Percentiles rank a stretch among this genome's conserved stretches.
Conservation (phyloP, 108 stramenopile genomes). For the Cyclostephanos tholiformis region DNA sequence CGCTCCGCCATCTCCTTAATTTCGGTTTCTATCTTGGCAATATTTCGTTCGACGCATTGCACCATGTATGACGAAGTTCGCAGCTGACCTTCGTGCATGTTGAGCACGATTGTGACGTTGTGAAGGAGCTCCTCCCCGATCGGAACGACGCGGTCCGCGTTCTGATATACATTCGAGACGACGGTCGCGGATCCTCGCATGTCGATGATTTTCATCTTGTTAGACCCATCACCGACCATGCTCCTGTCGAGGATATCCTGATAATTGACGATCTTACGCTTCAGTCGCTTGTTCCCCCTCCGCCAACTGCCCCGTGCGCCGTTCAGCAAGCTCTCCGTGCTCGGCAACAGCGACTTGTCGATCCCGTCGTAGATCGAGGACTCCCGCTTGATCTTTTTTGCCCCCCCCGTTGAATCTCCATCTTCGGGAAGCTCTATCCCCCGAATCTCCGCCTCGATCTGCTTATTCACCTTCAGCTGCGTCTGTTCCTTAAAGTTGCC, state of each 20-base stretch:
- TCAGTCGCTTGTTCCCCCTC: slow-evolving; percentile 40
- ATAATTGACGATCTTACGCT: slow-evolving; percentile 65
- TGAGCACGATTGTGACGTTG: slow-evolving; percentile 77
- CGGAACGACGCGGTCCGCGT: slow-evolving; percentile 21
- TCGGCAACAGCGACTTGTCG: slow-evolving; percentile 62
- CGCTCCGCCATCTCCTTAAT: slow-evolving; percentile 50
- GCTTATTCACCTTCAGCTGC: slow-evolving; percentile 69
- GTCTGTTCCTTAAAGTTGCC: slow-evolving; percentile 86
- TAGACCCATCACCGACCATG: slow-evolving; percentile 5
- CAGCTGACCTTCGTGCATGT: slow-evolving; percentile 78
- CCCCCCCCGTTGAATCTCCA: slow-evolving; percentile 9
- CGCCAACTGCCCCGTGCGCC: slow-evolving; percentile 55
- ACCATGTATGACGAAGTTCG: slow-evolving; percentile 67
- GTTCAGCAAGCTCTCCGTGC: slow-evolving; percentile 59
- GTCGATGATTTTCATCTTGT: slow-evolving; percentile 67
- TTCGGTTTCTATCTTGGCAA: slow-evolving; percentile 60
- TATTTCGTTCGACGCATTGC: slow-evolving; percentile 52
- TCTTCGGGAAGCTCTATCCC: slow-evolving; percentile 53
- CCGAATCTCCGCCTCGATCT: slow-evolving; percentile 82
- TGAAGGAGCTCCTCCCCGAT: slow-evolving; percentile 86
- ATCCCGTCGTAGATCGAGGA: slow-evolving; percentile 30
- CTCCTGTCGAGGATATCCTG: slow-evolving; percentile 57
- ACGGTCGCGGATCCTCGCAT: slow-evolving; percentile 60
- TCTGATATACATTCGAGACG: neutral
- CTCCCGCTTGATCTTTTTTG: slow-evolving; percentile 24